These are phyloP conservation scores for Pseudogymnoascus sp. DNA, from an alignment of 2,329 filamentous ascomycete genomes.

Conservation along the genomic window DNA sequence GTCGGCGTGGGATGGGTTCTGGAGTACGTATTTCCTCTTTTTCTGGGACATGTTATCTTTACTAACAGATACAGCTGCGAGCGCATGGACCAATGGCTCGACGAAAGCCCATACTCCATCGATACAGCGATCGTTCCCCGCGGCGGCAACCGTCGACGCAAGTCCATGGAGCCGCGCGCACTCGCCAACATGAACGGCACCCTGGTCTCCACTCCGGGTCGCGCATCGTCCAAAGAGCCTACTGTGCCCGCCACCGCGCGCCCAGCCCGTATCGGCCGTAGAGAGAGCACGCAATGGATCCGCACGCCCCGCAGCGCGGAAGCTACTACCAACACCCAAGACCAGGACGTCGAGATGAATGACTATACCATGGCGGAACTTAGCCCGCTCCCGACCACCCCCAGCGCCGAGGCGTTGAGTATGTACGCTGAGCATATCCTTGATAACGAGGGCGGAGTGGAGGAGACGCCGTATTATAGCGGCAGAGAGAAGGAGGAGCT, in stretches of 20 bases:
- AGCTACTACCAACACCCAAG: conserved; percentile 16
- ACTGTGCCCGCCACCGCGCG: conserved; percentile 26
- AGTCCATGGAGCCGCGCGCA: conserved; percentile 71
- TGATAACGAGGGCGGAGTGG: conserved; percentile 22
- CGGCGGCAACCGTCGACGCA: conserved; percentile 61
- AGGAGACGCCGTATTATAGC: conserved; percentile 14
- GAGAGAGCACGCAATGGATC: conserved; percentile 29
- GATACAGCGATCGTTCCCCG: conserved; percentile 60
- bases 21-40: conserved; percentile 51
- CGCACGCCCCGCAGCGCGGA: conserved; percentile 20
- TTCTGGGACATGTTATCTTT: conserved; percentile 19
- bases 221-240: conserved; percentile 25
- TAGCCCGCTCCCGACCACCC: conserved; percentile 27
- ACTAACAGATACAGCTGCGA: conserved; percentile 52
- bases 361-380: conserved; percentile 23
- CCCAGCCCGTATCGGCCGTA: conserved; percentile 19
- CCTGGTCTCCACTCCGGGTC: conserved; percentile 35
- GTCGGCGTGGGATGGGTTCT: conserved; percentile 84
- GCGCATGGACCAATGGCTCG: conserved; percentile 65
- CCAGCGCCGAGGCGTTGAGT: conserved; percentile 25
- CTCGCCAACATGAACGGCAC: conserved; percentile 61
- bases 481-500: conserved; percentile 15
- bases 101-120: conserved; percentile 60
- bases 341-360: conserved; percentile 14
- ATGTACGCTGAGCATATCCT: conserved; percentile 22